These are phyloP conservation scores for Malassezia pachydermatis DNA, from an alignment of 1,284 basidiomycete species.

Conservation along the genomic window DNA sequence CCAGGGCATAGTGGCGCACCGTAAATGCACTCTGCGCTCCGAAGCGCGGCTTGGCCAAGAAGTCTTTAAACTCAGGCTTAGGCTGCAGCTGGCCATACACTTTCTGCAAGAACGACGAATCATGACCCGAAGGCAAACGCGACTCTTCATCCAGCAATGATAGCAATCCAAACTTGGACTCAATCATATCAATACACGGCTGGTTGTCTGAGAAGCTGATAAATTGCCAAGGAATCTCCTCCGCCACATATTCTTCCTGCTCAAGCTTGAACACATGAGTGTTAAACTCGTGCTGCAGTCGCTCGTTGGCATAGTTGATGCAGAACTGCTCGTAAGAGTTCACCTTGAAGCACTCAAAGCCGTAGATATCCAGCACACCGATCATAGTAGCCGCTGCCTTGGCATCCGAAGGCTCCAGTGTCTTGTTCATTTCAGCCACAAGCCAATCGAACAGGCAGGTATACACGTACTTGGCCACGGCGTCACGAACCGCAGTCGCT, in stretches of 20 bases:
- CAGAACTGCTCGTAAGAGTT: constrained; percentile 99
- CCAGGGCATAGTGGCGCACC: constrained; percentile 92
- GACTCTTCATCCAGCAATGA: constrained; percentile 96
- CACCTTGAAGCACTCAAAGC: constrained; percentile 48
- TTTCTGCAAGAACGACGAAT: constrained; percentile 86
- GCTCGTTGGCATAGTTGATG: constrained; percentile 99
- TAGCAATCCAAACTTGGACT: constrained; percentile 89
- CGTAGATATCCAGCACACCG: constrained; percentile 75
- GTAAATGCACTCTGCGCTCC: constrained; percentile 85
- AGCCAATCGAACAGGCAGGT: constrained; percentile 98
- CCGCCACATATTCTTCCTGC: constrained; percentile 96
- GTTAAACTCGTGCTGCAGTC: constrained; percentile 74
- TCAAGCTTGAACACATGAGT: constrained; percentile 59
- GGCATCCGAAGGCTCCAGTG: constrained; percentile 76
- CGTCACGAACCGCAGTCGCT: constrained; percentile 89
- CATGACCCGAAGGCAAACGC: constrained; percentile 83
- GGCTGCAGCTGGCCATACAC: constrained; percentile 68
- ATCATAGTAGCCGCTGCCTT: constrained; percentile 91
- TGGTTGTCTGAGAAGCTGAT: constrained; percentile 98
- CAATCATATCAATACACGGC: constrained; percentile 95
- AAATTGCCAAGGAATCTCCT: constrained; percentile 98
- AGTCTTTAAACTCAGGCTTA: constrained; percentile 72
- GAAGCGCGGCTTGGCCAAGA: constrained; percentile 97
- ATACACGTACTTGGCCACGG: constrained; percentile 96
- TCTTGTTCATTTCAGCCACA: constrained; percentile 91